Conservation (phyloP, 2,329 filamentous ascomycete species). For the Fusarium compactum region DNA sequence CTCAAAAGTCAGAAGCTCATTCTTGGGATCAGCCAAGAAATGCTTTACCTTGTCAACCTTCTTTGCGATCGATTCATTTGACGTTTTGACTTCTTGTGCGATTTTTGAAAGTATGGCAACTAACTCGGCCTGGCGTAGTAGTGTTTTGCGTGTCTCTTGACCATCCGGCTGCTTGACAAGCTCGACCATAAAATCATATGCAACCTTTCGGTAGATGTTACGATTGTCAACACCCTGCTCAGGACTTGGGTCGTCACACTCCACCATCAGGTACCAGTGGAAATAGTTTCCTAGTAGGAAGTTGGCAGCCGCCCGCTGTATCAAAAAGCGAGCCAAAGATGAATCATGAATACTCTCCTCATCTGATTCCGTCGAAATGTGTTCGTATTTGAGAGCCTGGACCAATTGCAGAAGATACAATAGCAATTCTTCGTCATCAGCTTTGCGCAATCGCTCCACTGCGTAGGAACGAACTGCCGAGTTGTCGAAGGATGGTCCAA, state of each 20-base stretch:
- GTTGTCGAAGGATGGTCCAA: slow-evolving; percentile 93
- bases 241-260: slow-evolving; percentile 86
- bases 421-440: slow-evolving; percentile 90
- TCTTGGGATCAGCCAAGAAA: slow-evolving; percentile 87
- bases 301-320: slow-evolving; percentile 87
- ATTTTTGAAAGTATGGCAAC: slow-evolving; percentile 89
- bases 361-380: slow-evolving; percentile 69
- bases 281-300: slow-evolving; percentile 94
- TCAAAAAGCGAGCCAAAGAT: slow-evolving; percentile 88
- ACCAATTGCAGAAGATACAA: slow-evolving; percentile 94
- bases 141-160: slow-evolving; percentile 76
- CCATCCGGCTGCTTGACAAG: slow-evolving; percentile 79
- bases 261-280: slow-evolving; percentile 99
- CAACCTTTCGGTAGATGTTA: slow-evolving; percentile 90
- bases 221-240: slow-evolving; percentile 81
- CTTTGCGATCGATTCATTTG: slow-evolving; percentile 79
- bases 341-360: slow-evolving; percentile 77
- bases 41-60: slow-evolving; percentile 89
- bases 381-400: slow-evolving; percentile 94
- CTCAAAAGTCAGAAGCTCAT: slow-evolving; percentile 85
- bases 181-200: slow-evolving; percentile 95
- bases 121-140: slow-evolving; percentile 90
- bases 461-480: slow-evolving; percentile 90
- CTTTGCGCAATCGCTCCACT: slow-evolving; percentile 89
- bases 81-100: slow-evolving; percentile 86